Conservation (phyloP, 1,284 basidiomycete species). For the Fomes fomentarius region DNA sequence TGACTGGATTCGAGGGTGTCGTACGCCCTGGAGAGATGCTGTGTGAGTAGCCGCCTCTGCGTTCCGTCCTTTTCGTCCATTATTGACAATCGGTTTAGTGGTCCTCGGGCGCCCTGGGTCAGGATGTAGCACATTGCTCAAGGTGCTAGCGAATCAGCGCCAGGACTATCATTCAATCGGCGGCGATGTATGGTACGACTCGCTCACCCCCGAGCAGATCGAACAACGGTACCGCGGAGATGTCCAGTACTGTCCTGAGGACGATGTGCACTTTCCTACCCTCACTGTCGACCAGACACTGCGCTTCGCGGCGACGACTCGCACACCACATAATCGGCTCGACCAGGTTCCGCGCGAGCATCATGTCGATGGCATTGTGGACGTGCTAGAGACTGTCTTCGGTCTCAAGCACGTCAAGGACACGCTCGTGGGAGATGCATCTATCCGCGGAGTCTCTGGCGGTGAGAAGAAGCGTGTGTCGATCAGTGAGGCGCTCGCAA, state of each 20-base stretch:
- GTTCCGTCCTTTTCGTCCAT: neutral
- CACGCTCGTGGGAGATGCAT: slow-evolving; percentile 74
- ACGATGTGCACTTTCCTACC: slow-evolving; percentile 78
- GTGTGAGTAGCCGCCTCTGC: slow-evolving; percentile 34
- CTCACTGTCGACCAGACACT: slow-evolving; percentile 75
- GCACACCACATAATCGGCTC: slow-evolving; percentile 55
- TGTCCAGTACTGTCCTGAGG: slow-evolving; percentile 69
- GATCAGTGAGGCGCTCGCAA: slow-evolving; percentile 70
- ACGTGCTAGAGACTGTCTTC: slow-evolving; percentile 68
- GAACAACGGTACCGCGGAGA: slow-evolving; percentile 64
- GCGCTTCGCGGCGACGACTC: slow-evolving; percentile 62
- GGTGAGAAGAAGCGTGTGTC: slow-evolving; percentile 85
- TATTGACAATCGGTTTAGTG: slow-evolving; percentile 35
- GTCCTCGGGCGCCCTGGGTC: slow-evolving; percentile 70
- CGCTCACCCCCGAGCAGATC: slow-evolving; percentile 58
- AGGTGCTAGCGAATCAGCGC: slow-evolving; percentile 71
- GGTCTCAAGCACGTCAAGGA: slow-evolving; percentile 67
- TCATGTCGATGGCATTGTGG: slow-evolving; percentile 51
- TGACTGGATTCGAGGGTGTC: slow-evolving; percentile 52
- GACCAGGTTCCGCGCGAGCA: slow-evolving; percentile 47
- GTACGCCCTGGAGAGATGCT: slow-evolving; percentile 67
- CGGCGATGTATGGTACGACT: slow-evolving; percentile 72
- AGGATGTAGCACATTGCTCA: slow-evolving; percentile 78
- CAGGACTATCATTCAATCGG: slow-evolving; percentile 60
- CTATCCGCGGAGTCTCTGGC: slow-evolving; percentile 78